Evolutionary conservation across 208 protist species (phyloP), one percentile per base, ranked within the genome.

Genomic region (Phytomonas francai): DNA sequence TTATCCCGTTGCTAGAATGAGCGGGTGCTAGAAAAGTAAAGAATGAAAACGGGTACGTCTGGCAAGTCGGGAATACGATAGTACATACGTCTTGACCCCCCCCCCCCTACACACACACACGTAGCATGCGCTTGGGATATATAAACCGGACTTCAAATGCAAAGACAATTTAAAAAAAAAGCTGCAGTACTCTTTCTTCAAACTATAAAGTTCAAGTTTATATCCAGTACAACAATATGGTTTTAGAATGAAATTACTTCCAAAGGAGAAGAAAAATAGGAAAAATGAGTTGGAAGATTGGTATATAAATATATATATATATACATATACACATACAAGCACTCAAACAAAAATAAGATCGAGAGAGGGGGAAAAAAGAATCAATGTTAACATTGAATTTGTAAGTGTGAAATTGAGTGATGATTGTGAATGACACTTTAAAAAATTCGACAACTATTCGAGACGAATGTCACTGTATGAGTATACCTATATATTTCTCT

Each of bases 241-340:
- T 36, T 61, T 66, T 22, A 22, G 16, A 51, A 39, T 66, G 62
- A 66, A 66, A 62, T 31, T 66, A 16, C 19, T 45, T 14, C 11
- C 4, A 45, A 45, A 45, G 39, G 19, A 45, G 9, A 45, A 45
- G 39, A 16, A 45, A 11, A 45, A 66, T 29, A 1, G 34, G 8
- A 61, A 66, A 66, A 66, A 66, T 61, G 8, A 8, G 2, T 16
- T 61, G 32, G 11, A 61, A 61, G 12, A 61, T 32, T 61, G 58
- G 19, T 36, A 61, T 61, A 36, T 61, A 61, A 22, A 34, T 60
- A 60, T 36, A 14, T 45, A 45, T 45, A 45, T 45, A 57, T 68
- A 68, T 34, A 60, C 32, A 60, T 60, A 30, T 32, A 33, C 30
- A 31, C 22, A 57, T 39, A n/a, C 9, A 68, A 68, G 30, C 30